Conservation (phyloP, 2,329 filamentous ascomycete genomes). For the Botrytis hyacinthi region DNA sequence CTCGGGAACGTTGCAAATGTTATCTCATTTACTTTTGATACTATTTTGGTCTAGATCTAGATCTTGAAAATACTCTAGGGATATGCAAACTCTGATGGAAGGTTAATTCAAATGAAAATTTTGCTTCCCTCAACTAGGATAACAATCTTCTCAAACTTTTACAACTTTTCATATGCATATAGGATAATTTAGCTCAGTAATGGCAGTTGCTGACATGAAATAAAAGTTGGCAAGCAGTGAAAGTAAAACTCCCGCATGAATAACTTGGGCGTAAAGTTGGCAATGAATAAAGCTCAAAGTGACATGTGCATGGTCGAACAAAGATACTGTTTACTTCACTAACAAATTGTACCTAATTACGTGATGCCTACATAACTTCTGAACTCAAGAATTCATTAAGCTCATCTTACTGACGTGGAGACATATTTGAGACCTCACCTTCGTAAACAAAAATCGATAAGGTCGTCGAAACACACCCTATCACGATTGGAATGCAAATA, state of each 20-base stretch:
- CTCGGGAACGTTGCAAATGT: not conserved
- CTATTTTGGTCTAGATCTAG: not conserved
- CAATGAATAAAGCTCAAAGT: too few species aligned
- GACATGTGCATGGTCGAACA: not conserved
- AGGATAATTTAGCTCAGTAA: fast-evolving
- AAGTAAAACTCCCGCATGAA: not conserved
- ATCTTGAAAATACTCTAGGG: not conserved
- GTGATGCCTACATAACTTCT: not conserved
- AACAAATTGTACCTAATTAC: not conserved
- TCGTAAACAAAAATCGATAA: not conserved
- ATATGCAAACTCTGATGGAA: not conserved
- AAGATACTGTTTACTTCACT: not conserved
- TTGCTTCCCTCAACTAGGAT: not conserved
- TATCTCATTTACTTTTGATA: not conserved
- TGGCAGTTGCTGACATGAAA: not conserved
- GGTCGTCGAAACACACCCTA: too few species aligned
- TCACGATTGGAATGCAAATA: not conserved
- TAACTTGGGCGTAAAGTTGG: too few species aligned
- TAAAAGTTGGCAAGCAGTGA: not conserved
- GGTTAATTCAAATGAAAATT: not conserved
- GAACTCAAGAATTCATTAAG: not conserved
- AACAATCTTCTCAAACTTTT: too few species aligned
- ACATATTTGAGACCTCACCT: not conserved
- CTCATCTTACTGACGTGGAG: not conserved
- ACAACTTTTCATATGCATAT: not conserved